Base-by-base conservation (phyloP, 2,329 filamentous ascomycete species). In the Periconia sp. region DNA sequence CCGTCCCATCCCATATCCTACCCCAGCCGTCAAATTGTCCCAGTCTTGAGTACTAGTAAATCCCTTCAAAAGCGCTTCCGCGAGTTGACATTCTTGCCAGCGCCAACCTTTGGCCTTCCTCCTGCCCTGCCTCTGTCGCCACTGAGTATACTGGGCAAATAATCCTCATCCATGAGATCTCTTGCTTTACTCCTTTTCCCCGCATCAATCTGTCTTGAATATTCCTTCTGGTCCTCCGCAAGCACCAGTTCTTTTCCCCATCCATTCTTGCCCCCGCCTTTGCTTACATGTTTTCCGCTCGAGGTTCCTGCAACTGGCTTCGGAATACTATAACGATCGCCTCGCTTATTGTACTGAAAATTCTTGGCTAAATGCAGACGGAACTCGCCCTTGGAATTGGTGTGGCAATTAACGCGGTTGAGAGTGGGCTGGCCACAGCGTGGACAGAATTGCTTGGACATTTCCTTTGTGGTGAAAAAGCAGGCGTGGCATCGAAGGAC, bases 141-240 rank as follows among this genome's bases (percentile, higher is more conserved):
- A 1, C 84, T 94, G 63, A 99, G 66, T 34, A 99, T 88, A 23
- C 83, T 79, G 0, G 94, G 94, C 51, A 97, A 72, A 67, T 92
- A 95, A 71, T 99, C 92, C 65, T 95, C 86, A 65, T 97, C 92
- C 92, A 97, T 95, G 43, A 96, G 73, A 71, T 96, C 90, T 63
- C 83, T 85, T 66, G 88, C 83, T 63, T 85, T 86, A 39, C 75
- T 76, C 58, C 87, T 82, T 58, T 80, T 82, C 65, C 87, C 82
- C 56, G 85, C 80, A 3, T 79, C 80, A 12, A 81, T 68, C 39
- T 85, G 85, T 52, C 80, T 77, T 29, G 81, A 69, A 69, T 88
- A 97, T 75, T 99, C 94, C 75, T 95, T 96, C 77, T 99, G 94
- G 68, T 99, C 94, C 73, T 96, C 92, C 0, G 91, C 85, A 8